Conservation (phyloP, 257 asterid genomes). For the Ehretia macrophylla region DNA sequence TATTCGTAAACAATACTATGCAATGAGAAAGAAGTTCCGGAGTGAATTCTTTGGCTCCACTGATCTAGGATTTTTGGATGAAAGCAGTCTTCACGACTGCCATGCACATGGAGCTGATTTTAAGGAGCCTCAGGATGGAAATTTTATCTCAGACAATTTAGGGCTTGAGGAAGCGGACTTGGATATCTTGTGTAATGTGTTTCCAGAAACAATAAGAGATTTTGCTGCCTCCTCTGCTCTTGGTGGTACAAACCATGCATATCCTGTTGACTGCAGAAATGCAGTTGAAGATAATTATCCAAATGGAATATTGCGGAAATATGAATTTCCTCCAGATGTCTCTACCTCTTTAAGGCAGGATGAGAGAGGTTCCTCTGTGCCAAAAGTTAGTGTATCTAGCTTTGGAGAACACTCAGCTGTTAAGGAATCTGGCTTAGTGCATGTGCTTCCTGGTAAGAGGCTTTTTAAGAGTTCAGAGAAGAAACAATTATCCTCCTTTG, state of each 20-base stretch:
- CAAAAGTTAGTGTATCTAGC: slow-evolving; percentile 25
- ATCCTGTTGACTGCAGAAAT: slow-evolving; percentile 35
- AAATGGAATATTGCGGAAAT: slow-evolving; percentile 32
- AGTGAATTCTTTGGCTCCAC: slow-evolving; percentile 48
- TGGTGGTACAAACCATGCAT: slow-evolving; percentile 19
- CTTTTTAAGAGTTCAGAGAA: slow-evolving; percentile 12
- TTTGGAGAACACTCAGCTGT: slow-evolving; percentile 17
- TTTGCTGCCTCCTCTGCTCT: slow-evolving; percentile 26
- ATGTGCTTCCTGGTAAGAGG: slow-evolving; percentile 19
- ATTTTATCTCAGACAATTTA: slow-evolving; percentile 39
- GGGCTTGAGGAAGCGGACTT: slow-evolving; percentile 61
- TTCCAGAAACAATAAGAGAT: slow-evolving; percentile 51
- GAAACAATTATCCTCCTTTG: slow-evolving; percentile 30
- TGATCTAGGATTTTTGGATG: slow-evolving; percentile 53
- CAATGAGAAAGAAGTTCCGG: slow-evolving; percentile 73
- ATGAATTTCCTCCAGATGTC: slow-evolving; percentile 43
- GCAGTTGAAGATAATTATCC: slow-evolving; percentile 30
- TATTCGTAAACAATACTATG: slow-evolving; percentile 64
- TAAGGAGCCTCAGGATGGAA: slow-evolving; percentile 41
- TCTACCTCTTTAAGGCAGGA: slow-evolving; percentile 35
- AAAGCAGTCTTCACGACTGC: slow-evolving; percentile 41
- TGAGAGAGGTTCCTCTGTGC: slow-evolving; percentile 36
- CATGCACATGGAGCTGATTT: slow-evolving; percentile 45
- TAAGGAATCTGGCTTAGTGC: slow-evolving; percentile 17
- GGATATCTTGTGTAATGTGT: slow-evolving; percentile 60